Percentiles rank a stretch among this genome's conserved stretches.
Conservation (phyloP, 208 protist genomes). For the Perkinsela sp. region DNA sequence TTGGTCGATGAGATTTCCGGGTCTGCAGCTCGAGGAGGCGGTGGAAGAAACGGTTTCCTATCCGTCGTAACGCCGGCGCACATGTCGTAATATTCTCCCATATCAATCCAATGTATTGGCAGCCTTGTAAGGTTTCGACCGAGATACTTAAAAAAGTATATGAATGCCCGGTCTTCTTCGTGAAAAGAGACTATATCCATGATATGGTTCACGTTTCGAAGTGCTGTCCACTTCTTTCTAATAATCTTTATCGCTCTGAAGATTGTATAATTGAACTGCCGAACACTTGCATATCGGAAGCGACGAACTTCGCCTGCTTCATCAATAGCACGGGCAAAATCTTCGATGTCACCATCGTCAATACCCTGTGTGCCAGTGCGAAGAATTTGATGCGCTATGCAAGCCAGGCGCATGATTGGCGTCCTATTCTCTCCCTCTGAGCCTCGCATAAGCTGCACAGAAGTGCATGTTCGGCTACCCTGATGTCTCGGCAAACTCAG, state of each 20-base stretch:
- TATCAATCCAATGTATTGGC: conserved; percentile 64
- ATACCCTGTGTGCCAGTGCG: conserved; percentile 4
- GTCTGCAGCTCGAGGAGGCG: conserved; percentile 47
- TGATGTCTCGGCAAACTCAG: not conserved
- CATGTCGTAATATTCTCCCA: conserved; percentile 64
- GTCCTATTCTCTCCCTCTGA: not conserved
- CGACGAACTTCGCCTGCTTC: conserved; percentile 19
- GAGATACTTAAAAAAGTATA: conserved; percentile 30
- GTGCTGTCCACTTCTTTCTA: conserved; percentile 27
- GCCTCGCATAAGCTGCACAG: not conserved
- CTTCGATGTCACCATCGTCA: conserved; percentile 45
- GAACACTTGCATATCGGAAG: conserved; percentile 29
- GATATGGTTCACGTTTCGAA: conserved; percentile 20
- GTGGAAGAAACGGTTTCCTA: conserved; percentile 30
- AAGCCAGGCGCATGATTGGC: not conserved
- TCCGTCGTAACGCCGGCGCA: conserved; percentile 28
- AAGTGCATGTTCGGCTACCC: not conserved
- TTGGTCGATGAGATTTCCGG: conserved; percentile 48
- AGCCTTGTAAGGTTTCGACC: conserved; percentile 44
- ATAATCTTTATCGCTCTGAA: conserved; percentile 45
- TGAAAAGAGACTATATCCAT: conserved; percentile 9
- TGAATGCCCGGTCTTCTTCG: conserved; percentile 19
- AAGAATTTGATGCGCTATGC: not conserved
- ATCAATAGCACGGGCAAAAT: conserved; percentile 23
- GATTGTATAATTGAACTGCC: conserved; percentile 31